phyloP scores from a whole-genome alignment of 179 eudicot species.

The Corrigiola litoralis region DNA sequence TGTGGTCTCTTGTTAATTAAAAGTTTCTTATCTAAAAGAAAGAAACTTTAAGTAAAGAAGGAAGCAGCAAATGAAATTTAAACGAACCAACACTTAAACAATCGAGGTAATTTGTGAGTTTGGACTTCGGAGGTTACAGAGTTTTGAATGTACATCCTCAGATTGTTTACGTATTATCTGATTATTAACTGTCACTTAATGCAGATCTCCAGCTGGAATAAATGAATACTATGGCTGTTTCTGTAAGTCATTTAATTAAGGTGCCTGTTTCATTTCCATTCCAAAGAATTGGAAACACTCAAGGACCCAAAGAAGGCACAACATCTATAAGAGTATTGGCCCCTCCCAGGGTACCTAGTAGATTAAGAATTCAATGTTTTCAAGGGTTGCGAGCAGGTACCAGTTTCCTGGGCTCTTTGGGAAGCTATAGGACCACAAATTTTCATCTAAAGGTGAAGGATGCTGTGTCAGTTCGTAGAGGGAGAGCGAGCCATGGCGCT shows the following conservation, averaged over 20 bases:
- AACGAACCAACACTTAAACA: too few species aligned
- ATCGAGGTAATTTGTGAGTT: too few species aligned
- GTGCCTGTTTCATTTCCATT: slow-evolving; percentile 35
- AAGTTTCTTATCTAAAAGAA: too few species aligned
- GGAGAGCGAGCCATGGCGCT: slow-evolving; percentile 36
- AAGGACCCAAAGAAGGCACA: slow-evolving; percentile 35
- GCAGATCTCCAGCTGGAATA: slow-evolving; percentile 28
- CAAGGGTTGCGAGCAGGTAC: slow-evolving; percentile 52
- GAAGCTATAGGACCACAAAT: slow-evolving; percentile 26
- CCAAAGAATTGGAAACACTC: slow-evolving; percentile 30
- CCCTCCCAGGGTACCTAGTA: too few species aligned
- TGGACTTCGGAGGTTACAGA: too few species aligned
- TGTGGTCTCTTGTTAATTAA: too few species aligned
- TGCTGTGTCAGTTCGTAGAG: slow-evolving; percentile 32
- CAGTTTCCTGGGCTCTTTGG: slow-evolving; percentile 34
- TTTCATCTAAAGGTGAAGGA: slow-evolving; percentile 47
- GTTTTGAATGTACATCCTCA: too few species aligned
- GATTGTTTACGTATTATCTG: too few species aligned
- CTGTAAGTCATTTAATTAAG: slow-evolving; percentile 48
- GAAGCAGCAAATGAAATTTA: too few species aligned
- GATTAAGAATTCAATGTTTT: slow-evolving; percentile 39
- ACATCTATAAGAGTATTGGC: slow-evolving; percentile 37
- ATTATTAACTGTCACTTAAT: neutral
- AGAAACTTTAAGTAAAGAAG: too few species aligned
- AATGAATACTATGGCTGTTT: slow-evolving; percentile 59